Base-by-base conservation (phyloP, 352 stramenopile genomes). In the Stephanocyclus meneghinianus region DNA sequence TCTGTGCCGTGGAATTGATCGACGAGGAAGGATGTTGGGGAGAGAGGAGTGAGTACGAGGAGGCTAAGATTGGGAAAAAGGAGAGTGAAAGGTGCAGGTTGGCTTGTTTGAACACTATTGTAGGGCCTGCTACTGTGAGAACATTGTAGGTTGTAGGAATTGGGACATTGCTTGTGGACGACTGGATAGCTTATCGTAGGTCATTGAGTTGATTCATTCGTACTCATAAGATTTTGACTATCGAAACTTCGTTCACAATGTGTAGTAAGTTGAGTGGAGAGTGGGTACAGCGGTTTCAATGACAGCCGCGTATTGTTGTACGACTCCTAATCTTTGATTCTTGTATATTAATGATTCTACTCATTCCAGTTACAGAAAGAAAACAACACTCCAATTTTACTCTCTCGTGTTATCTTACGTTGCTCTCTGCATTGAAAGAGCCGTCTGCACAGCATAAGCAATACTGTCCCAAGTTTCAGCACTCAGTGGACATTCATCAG, bases 41-140 rank as follows among this genome's bases (percentile, higher is more conserved):
- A 11, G 55, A 83, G 21, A 63, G 87, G 53, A 85, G 73, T 40
- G 87, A 92, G 5, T 92, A 92, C 57, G 87, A 92, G 51, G 51
- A 18, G 18, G 32, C 42, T 9, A 81, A 70, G 32, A 81, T 85
- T 74, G 78, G 72, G 0, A 78, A 76, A n/a, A 90, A 87, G 40
- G 65, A 56, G 2, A 67, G 35, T n/a, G 82, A 83, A 9, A 79
- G 64, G 1, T 55, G 71, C 8, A 57, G 87, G 21, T 71, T 92
- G n/a, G 74, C 84, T 16, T 92, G 87, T 56, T 64, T 91, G 40
- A 92, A 92, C 75, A 91, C 85, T 60, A 89, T 92, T 72, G 79
- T 85, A 50, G 87, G 84, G 47, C 84, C 84, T 40, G 84, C 79
- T 9, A 92, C 79, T n/a, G 81, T 92, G 48, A 60, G 74, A 15